Base-by-base conservation (phyloP, 2,329 filamentous ascomycete species). In the Lachnellula hyalina region DNA sequence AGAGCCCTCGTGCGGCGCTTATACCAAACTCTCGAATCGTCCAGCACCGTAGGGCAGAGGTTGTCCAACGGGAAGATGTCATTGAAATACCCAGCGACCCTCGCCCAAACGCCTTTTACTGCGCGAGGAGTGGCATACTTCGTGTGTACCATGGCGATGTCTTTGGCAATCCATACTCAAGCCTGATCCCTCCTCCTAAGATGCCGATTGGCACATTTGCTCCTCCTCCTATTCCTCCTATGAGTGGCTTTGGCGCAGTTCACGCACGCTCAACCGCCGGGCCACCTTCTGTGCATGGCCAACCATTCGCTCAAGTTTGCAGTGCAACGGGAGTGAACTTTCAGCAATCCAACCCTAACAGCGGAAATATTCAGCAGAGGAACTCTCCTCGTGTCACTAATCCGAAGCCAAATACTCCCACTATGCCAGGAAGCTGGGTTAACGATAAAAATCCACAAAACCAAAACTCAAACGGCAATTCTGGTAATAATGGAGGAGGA, bases 51-150 rank as follows among this genome's bases (percentile, higher is more conserved):
- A 72, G 73, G 25, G 72, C 77, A 25, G 73, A 79, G 47, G 74
- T 81, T 17, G 65, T 84, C 35, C 75, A 81, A 51, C 73, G 81
- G 1, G 81, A 85, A 63, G 77, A 82, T 57, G 73, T 80, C 2
- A 68, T 84, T 19, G 80, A 83, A 60, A 70, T 68, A 1, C 70
- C 72, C 3, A 70, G 75, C 44, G 81, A 84, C 58, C 81, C 81
- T 8, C 72, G 73, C 2, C 82, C 81, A 12, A 85, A 85, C 61
- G 79, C 82, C 42, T 85, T 80, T 63, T 79, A 77, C 61, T 81
- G 85, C 61, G 65, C 71, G n/a, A 71, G 73, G 46, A 73, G 75
- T 58, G 77, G 79, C 34, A 67, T 81, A 19, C 72, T 82, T 49
- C 77, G 80, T 14, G 75, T 84, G 25, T 84, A 84, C 58, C 77